Evolutionary conservation across 2,329 filamentous ascomycete genomes (phyloP).

Genomic region (Alternaria arborescens): DNA sequence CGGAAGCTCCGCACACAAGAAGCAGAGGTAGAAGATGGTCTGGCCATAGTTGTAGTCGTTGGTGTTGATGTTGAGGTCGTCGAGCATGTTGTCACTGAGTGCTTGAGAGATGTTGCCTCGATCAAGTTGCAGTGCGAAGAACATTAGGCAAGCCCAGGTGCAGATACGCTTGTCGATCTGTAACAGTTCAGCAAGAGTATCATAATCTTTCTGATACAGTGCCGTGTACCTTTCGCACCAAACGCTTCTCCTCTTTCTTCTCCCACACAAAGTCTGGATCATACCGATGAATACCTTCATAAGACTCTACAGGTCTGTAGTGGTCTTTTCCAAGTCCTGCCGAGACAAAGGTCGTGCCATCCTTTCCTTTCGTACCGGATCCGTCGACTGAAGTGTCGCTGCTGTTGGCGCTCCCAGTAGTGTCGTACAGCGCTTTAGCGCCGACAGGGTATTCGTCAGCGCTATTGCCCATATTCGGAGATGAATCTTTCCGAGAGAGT

Average conservation of each 20-base stretch:
- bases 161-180: conserved; percentile 62
- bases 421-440: conserved; percentile 31
- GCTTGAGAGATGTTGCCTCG: conserved; percentile 56
- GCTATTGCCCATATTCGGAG: conserved; percentile 4
- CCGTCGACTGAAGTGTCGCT: conserved; percentile 28
- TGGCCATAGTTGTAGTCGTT: conserved; percentile 53
- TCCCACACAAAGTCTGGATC: conserved; percentile 67
- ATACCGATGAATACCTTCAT: conserved; percentile 68
- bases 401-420: conserved; percentile 27
- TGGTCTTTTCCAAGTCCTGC: conserved; percentile 46
- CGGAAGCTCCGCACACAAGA: conserved; percentile 66
- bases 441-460: conserved; percentile 16
- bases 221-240: conserved; percentile 61
- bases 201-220: background rate
- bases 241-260: conserved; percentile 62
- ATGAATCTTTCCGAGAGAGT: conserved; percentile 13
- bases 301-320: conserved; percentile 63
- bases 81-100: conserved; percentile 47
- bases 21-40: conserved; percentile 78
- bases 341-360: conserved; percentile 48
- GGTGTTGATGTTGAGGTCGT: conserved; percentile 45
- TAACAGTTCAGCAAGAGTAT: background rate
- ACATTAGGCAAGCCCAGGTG: conserved; percentile 63
- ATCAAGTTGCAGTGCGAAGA: conserved; percentile 63
- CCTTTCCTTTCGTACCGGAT: conserved; percentile 14